Percentiles rank a stretch among this genome's conserved stretches.
Evolutionary conservation across 768 basidiomycete genomes (phyloP).

Genomic region (Multifurca ochricompacta): DNA sequence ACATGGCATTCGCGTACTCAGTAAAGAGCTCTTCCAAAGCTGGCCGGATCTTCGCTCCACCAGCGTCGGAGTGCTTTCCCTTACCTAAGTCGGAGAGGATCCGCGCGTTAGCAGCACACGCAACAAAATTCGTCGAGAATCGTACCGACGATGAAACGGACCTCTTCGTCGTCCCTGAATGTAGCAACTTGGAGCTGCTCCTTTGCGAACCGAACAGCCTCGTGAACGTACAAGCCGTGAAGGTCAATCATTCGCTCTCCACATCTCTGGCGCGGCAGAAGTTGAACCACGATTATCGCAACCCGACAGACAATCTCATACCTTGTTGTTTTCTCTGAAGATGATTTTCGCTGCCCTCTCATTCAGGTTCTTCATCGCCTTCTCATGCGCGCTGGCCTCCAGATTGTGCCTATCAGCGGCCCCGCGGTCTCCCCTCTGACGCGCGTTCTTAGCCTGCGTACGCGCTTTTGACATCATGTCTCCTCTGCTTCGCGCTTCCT

Average conservation of each 20-base stretch:
- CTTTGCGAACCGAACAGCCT: slow-evolving; percentile 6
- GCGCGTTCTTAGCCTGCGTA: not conserved
- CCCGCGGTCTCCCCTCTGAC: not conserved
- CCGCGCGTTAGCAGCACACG: not conserved
- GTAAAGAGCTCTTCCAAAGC: not conserved
- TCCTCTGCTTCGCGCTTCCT: not conserved
- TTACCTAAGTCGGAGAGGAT: not conserved
- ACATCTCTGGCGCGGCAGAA: not conserved
- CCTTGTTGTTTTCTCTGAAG: slow-evolving; percentile 11
- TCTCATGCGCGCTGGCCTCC: not conserved
- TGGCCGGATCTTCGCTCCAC: slow-evolving; percentile 6
- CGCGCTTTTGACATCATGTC: not conserved
- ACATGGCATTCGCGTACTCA: not conserved
- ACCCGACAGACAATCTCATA: not conserved
- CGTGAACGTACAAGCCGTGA: slow-evolving; percentile 4
- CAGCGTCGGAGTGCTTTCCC: not conserved
- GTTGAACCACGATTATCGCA: not conserved
- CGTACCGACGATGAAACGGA: slow-evolving; percentile 13
- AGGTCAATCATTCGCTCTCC: slow-evolving; percentile 4
- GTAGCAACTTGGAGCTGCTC: not conserved
- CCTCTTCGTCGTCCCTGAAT: not conserved
- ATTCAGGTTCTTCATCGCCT: not conserved
- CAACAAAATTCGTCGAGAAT: not conserved
- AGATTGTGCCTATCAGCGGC: not conserved
- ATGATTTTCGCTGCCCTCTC: not conserved